phyloP scores from a whole-genome alignment of 225 moss, liverwort and hornwort genomes.

The Asterella californica region DNA sequence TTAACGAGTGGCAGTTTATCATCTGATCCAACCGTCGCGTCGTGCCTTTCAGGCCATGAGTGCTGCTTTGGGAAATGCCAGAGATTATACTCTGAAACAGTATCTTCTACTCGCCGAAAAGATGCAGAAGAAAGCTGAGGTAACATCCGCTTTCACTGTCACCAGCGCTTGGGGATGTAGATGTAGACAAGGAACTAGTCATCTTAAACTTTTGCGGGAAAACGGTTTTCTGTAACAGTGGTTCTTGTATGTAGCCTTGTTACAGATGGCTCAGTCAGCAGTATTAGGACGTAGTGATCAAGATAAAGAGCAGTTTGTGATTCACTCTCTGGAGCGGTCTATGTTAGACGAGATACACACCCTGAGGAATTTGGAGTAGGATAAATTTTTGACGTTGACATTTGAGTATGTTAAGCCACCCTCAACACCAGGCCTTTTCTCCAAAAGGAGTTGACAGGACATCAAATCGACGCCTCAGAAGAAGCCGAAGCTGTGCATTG shows the following conservation, averaged over 20 bases:
- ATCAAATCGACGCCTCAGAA: conserved; percentile 12
- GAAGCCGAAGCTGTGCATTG: conserved; percentile 31
- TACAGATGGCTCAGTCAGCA: background rate
- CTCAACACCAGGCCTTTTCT: background rate
- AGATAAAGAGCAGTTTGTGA: background rate
- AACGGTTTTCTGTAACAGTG: background rate
- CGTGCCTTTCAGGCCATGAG: conserved; percentile 50
- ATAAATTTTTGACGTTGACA: background rate
- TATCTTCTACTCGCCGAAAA: conserved; percentile 61
- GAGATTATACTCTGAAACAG: conserved; percentile 61
- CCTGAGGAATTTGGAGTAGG: background rate
- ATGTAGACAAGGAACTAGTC: background rate
- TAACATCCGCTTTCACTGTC: conserved; percentile 8
- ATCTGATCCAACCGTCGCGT: background rate
- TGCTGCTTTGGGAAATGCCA: conserved; percentile 56
- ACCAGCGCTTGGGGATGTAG: background rate
- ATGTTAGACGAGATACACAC: background rate
- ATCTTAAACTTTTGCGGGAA: background rate
- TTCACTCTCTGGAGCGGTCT: background rate
- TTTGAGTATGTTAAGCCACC: background rate
- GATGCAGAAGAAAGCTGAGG: conserved; percentile 57
- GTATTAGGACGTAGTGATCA: background rate
- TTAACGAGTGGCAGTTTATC: background rate
- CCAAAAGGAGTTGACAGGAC: conserved; percentile 46
- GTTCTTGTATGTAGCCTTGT: background rate